phyloP scores from a whole-genome alignment of 306 rosid species.

The Cucumis sativus region DNA sequence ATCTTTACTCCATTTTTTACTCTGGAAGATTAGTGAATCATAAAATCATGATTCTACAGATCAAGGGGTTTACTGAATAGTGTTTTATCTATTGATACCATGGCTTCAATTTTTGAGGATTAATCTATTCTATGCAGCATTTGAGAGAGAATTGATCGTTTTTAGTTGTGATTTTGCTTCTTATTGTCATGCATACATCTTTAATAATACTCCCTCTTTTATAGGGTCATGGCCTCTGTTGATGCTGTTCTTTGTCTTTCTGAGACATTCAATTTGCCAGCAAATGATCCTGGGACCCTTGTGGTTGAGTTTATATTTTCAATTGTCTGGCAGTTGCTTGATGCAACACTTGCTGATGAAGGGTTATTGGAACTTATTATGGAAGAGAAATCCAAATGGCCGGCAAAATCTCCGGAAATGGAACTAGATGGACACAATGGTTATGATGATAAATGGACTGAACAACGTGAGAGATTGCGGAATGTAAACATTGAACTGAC shows the following conservation, averaged over 20 bases:
- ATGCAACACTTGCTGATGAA: conserved; percentile 78
- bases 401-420: conserved; percentile 50
- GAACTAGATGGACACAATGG: conserved; percentile 44
- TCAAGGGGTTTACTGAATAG: not conserved
- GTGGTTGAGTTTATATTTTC: conserved; percentile 79
- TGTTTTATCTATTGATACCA: not conserved
- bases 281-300: conserved; percentile 68
- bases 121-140: not conserved
- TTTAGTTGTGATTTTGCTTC: not conserved
- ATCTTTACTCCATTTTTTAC: not conserved
- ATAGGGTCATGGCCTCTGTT: conserved; percentile 70
- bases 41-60: not conserved
- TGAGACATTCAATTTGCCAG: conserved; percentile 42
- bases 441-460: conserved; percentile 40
- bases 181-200: conserved; percentile 1
- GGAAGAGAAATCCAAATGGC: conserved; percentile 68
- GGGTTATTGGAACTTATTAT: conserved; percentile 54
- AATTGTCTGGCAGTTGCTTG: conserved; percentile 78
- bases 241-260: conserved; percentile 71
- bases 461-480: conserved; percentile 39
- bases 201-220: conserved; percentile 24
- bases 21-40: not conserved
- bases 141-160: conserved; percentile 2
- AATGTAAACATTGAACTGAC: conserved; percentile 53
- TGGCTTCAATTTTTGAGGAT: not conserved